Evolutionary conservation across 371 early-diverging fungal genomes (phyloP).

Genomic region (Syncephalastrum contaminatum): DNA sequence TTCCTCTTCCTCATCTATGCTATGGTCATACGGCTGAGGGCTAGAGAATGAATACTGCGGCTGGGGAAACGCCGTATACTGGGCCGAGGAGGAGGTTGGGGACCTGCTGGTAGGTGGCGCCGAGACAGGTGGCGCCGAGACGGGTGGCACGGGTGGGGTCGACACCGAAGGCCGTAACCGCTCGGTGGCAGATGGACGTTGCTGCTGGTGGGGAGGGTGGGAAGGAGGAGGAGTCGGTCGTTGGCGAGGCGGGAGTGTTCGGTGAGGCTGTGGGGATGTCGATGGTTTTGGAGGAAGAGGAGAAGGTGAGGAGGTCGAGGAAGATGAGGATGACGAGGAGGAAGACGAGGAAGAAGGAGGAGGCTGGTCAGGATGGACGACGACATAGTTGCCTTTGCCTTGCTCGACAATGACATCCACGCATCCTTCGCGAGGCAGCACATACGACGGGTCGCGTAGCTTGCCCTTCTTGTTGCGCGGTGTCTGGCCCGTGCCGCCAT

Average conservation of each 20-base stretch:
- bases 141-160: neutral
- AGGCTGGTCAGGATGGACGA: conserved; percentile 11
- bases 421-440: conserved; percentile 38
- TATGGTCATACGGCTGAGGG: too few relatives aligned
- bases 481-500: conserved; percentile 15
- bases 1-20: too few relatives aligned
- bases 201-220: too few relatives aligned
- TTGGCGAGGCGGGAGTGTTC: conserved; percentile 1
- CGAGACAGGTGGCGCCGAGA: neutral
- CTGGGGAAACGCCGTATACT: too few relatives aligned
- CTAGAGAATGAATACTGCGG: too few relatives aligned
- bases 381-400: conserved; percentile 48
- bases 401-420: conserved; percentile 48
- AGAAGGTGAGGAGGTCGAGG: neutral
- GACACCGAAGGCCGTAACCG: conserved; percentile 2
- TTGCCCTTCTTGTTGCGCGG: conserved; percentile 6
- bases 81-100: too few relatives aligned
- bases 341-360: too few relatives aligned
- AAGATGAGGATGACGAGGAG: too few relatives aligned
- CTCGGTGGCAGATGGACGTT: too few relatives aligned
- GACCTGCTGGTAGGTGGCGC: too few relatives aligned
- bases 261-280: neutral
- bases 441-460: conserved; percentile 4
- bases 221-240: conserved; percentile 2
- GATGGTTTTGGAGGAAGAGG: neutral